Evolutionary conservation across 2,329 filamentous ascomycete species (phyloP), one percentile per base, ranked within the genome.

Genomic region (Zasmidium angulare): DNA sequence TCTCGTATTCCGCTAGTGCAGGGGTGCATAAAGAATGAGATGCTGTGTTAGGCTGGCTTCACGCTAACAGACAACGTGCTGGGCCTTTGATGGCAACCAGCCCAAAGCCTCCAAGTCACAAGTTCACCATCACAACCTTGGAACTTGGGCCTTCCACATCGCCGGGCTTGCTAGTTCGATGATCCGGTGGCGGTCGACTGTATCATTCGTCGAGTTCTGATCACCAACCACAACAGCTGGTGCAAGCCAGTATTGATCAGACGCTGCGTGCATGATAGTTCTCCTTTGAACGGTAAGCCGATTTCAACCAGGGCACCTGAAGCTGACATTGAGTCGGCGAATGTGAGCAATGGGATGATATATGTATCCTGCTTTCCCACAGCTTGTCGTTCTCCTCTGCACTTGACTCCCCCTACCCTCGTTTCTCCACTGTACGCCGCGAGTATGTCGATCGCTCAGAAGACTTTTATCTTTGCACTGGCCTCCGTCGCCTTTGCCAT

Each of bases 121-220:
- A 17, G 36, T 43, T 19, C 36, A 43, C 4, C 12, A 19, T 43
- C 6, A 19, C 36, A 17, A 17, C 36, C 36, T 43, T 43, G 36
- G 36, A 43, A 43, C 7, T 10, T 43, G 36, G n/a, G 36, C n/a
- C 36, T 43, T 19, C 36, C 36, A 17, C 3, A 17, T 17, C 4
- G n/a, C 14, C 36, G 36, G 36, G 11, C 7, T 17, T 43, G 36
- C 12, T 17, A 43, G 36, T 14, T 17, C 3, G 14, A 17, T 43
- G 4, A 3, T n/a, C 19, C 14, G 31, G 50, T 40, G 56, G 22
- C 31, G 7, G 11, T 40, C 50, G 26, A 7, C 14, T 1, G 24
- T 9, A 23, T 48, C 54, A 61, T 61, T 61, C 46, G 59, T 31
- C 47, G 23, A 47, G 58, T 61, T 55, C 47, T 46, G 55, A 40